Evolutionary conservation across 2,329 filamentous ascomycete genomes (phyloP), one percentile per base, ranked within the genome.

Genomic region (Chaetomium globosum): DNA sequence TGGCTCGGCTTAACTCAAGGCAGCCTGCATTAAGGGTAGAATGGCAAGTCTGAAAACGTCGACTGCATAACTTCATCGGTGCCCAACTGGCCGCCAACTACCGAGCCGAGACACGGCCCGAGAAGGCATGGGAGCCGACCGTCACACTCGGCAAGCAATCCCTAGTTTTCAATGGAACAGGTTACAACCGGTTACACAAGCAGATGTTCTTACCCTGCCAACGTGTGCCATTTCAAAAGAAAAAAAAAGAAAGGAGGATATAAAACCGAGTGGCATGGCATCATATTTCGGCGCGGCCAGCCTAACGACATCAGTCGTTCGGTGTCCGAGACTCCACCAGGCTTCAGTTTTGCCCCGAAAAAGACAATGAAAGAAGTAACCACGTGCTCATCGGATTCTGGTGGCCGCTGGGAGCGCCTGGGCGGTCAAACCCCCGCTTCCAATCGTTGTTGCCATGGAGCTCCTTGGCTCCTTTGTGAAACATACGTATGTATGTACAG

Each of bases 61-160:
- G 28, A 53, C 26, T 53, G 4, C 26, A 26, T 26, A 10, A 26
- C 9, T 53, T 5, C 23, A 30, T 31, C 9, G 51, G 51, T 31
- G 10, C 8, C 46, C n/a, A 48, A 48, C 46, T 10, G 19, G 23
- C 16, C n/a, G 23, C 53, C 53, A 55, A 55, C 52, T 55, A n/a
- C 52, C 52, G 52, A 10, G 52, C 52, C 52, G 52, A 55, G 28
- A n/a, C n/a, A 48, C 39, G 39, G 39, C 39, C 39, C 39, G 39
- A 19, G 39, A n/a, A 13, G 39, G 16, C 39, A 48, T n/a, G 19
- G 43, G 46, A 21, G 46, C 46, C 46, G 46, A 48, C 19, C 7
- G 46, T 12, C 46, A 21, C 55, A 58, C 55, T 13, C 28, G 13
- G 30, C 52, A 21, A 55, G 23, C 19, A 36, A n/a, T 21, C 33